Conservation (phyloP, 1,284 basidiomycete species). For the Ustilago esculenta region DNA sequence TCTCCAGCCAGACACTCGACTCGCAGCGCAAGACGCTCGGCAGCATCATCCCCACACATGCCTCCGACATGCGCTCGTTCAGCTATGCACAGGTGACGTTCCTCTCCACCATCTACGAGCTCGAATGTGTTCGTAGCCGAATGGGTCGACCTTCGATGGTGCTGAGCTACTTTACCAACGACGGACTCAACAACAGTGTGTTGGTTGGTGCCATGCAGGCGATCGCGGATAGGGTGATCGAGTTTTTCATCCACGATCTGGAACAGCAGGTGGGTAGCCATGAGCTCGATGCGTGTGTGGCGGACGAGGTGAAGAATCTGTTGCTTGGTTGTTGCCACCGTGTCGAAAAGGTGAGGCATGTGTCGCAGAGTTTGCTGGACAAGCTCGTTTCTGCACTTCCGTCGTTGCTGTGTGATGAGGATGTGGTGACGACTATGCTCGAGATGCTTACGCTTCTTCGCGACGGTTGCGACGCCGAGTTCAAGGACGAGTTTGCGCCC, state of each 20-base stretch:
- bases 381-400: conserved; percentile 91
- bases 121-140: conserved; percentile 86
- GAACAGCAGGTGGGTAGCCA: conserved; percentile 77
- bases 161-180: conserved; percentile 88
- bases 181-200: conserved; percentile 77
- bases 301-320: conserved; percentile 79
- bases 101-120: conserved; percentile 84
- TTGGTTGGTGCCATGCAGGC: conserved; percentile 82
- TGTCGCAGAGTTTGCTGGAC: conserved; percentile 84
- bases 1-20: conserved; percentile 54
- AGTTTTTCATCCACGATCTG: conserved; percentile 64
- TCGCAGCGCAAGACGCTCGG: conserved; percentile 62
- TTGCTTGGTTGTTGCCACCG: conserved; percentile 85
- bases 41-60: conserved; percentile 74
- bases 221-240: conserved; percentile 81
- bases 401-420: conserved; percentile 88
- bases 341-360: conserved; percentile 80
- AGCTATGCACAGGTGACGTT: conserved; percentile 87
- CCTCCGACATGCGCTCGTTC: conserved; percentile 79
- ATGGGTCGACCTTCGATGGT: conserved; percentile 83
- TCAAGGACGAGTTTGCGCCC: conserved; percentile 92
- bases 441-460: conserved; percentile 91
- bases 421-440: conserved; percentile 79
- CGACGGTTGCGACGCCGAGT: conserved; percentile 88
- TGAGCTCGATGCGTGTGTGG: conserved; percentile 77